Evolutionary conservation across 306 rosid genomes (phyloP), one percentile per base, ranked within the genome.

Genomic region (Arachis hypogaea): DNA sequence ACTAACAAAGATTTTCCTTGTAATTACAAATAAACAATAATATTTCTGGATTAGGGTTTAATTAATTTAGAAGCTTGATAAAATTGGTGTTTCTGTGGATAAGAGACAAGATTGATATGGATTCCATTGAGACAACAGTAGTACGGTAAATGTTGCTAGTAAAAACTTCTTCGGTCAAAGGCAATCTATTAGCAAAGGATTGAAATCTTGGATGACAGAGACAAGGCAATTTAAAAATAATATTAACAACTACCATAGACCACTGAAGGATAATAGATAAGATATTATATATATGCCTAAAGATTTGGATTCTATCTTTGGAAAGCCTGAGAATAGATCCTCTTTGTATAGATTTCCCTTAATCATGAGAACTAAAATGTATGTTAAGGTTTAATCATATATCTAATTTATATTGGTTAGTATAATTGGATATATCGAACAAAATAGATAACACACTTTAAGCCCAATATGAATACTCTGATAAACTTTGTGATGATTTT

Each of bases 181-280:
- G 9, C 54, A 73, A 28, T 62, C 75, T 46, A 33, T 2, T 33
- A 40, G 33, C 51, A 40, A 7, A 22, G 58, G 22, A 52, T n/a
- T 52, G 28, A 67, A 66, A 73, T 63, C 71, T 69, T 56, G 1
- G 14, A 63, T 12, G 80, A 69, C 57, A 64, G 64, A 47, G 80
- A 70, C 59, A 7, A 7, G 46, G 54, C 80, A 74, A 63, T 56
- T 30, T 29, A 3, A 38, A 69, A 63, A 18, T 29, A 3, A 38
- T 61, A 63, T 8, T 33, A 71, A 46, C 66, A 30, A 52, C n/a
- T 4, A 5, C 4, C 52, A 38, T 5, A 14, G 50, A 62, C 9
- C 16, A 59, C 12, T 12, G 33, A 11, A 33, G 38, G 0, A 33
- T 33, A 33, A 4, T 40, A 49, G 52, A 50, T 59, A 51, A 33